phyloP scores from a whole-genome alignment of 371 early-diverging fungal genomes.

The Saksenaea vasiformis region DNA sequence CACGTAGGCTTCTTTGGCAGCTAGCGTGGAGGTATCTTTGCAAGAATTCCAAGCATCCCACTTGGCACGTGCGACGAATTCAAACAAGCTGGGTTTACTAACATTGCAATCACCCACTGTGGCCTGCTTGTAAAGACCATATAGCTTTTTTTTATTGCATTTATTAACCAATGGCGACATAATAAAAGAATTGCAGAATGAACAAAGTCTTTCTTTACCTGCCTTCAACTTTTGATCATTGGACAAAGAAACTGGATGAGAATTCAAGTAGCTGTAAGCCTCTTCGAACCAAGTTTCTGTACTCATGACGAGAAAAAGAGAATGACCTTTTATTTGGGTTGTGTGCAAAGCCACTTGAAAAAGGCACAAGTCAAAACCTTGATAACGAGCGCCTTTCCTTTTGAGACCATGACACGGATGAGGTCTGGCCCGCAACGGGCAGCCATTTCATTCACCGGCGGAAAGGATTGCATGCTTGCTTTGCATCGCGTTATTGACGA shows the following conservation, averaged over 20 bases:
- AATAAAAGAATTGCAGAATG: background rate
- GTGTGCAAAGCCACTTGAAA: no score
- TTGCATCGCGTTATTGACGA: slow-evolving; percentile 40
- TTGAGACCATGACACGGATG: no score
- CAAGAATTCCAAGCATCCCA: slow-evolving; percentile 52
- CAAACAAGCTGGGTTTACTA: slow-evolving; percentile 41
- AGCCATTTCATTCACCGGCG: slow-evolving; percentile 60
- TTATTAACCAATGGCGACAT: background rate
- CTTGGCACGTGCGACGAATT: slow-evolving; percentile 51
- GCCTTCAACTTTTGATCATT: slow-evolving; percentile 49
- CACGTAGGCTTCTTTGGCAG: slow-evolving; percentile 38
- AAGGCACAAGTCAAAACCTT: no score
- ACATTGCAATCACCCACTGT: slow-evolving; percentile 44
- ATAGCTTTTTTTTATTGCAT: slow-evolving; percentile 29
- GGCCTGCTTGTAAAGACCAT: slow-evolving; percentile 51
- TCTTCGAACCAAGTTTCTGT: slow-evolving; percentile 37
- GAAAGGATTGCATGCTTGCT: slow-evolving; percentile 61
- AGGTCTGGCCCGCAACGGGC: slow-evolving; percentile 16
- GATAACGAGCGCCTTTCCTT: no score
- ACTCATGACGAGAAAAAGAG: slow-evolving; percentile 21
- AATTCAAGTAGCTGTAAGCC: slow-evolving; percentile 41
- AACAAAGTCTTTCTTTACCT: background rate
- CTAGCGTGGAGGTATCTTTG: slow-evolving; percentile 25
- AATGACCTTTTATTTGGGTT: no score
- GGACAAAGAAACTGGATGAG: slow-evolving; percentile 27